These are phyloP conservation scores for Collybia mongolica DNA, from an alignment of 768 basidiomycete species.

Conservation along the genomic window DNA sequence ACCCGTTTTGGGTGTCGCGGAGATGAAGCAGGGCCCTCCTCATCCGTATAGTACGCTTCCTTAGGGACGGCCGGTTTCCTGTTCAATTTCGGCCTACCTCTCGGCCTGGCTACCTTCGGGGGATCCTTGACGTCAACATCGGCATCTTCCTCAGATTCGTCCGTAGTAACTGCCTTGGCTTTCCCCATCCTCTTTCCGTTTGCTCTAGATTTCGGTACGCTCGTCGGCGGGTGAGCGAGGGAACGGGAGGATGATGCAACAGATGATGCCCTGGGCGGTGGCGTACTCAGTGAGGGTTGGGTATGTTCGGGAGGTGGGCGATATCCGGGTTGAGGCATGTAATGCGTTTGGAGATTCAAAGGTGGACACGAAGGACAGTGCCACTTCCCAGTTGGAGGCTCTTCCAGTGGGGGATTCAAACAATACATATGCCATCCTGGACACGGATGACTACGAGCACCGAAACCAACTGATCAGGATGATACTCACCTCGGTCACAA, in stretches of 20 bases:
- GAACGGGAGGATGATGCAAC: conserved; percentile 43
- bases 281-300: conserved; percentile 7
- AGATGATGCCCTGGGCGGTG: conserved; percentile 30
- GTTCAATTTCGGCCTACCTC: conserved; percentile 18
- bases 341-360: conserved; percentile 8
- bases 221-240: conserved; percentile 6
- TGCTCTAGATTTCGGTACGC: conserved; percentile 16
- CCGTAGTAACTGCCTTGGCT: conserved; percentile 27
- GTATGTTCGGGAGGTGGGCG: neutral
- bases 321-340: neutral
- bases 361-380: conserved; percentile 66
- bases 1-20: conserved; percentile 40
- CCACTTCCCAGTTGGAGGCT: conserved; percentile 77
- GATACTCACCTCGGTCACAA: conserved; percentile 78
- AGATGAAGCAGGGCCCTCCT: conserved; percentile 15
- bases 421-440: conserved; percentile 86
- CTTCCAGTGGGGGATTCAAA: conserved; percentile 66
- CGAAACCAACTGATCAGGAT: conserved; percentile 12
- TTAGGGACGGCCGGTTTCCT: conserved; percentile 20
- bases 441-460: conserved; percentile 7
- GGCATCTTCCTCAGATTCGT: conserved; percentile 36
- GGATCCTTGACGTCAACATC: conserved; percentile 23
- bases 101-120: conserved; percentile 14
- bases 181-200: conserved; percentile 29
- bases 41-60: conserved; percentile 19